A percentile compares a stretch with the other conserved stretches of the same genome.
phyloP scores from a whole-genome alignment of 164 flowering plant genomes.

The Vitis vinifera region ASM3070453v1 NC_081805.1:1097501-1098000 shows the following conservation, averaged over 20 bases:
- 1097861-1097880: conserved; percentile 90
- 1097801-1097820: conserved; percentile 88
- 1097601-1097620: conserved; percentile 82
- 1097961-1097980: conserved; percentile 62
- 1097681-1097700: conserved; percentile 77
- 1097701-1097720: conserved; percentile 78
- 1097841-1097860: conserved; percentile 73
- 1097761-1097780: conserved; percentile 82
- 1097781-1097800: conserved; percentile 88
- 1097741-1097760: conserved; percentile 77
- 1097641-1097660: conserved; percentile 54
- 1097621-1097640: conserved; percentile 84
- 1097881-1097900: conserved; percentile 92
- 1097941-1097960: conserved; percentile 59
- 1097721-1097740: conserved; percentile 61
- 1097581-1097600: conserved; percentile 83
- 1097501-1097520: conserved; percentile 65
- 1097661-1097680: conserved; percentile 66
- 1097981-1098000: conserved; percentile 84
- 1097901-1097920: conserved; percentile 54
- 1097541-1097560: conserved; percentile 68
- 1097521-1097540: conserved; percentile 77
- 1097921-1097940: conserved; percentile 87
- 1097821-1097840: conserved; percentile 60
- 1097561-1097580: conserved; percentile 56